Evolutionary conservation across 441 rosid genomes (phyloP).

Genomic region (Caryocar brasiliense): DNA sequence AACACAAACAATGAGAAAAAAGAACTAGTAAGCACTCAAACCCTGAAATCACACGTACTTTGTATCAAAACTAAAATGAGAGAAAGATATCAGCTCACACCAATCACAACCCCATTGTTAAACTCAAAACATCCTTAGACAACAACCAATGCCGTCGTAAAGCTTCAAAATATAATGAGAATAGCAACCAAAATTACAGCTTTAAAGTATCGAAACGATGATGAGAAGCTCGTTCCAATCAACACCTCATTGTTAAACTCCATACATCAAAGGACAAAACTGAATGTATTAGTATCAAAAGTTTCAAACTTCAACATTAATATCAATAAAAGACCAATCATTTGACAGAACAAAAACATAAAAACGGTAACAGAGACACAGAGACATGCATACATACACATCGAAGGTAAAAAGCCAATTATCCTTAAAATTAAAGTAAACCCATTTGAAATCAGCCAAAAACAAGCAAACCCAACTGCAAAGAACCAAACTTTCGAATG

Average conservation of each 20-base stretch:
- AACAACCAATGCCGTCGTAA: too few relatives aligned
- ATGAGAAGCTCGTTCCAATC: too few relatives aligned
- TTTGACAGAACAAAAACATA: background rate
- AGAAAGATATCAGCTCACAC: too few relatives aligned
- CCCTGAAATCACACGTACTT: background rate
- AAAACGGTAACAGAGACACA: background rate
- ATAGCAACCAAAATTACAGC: too few relatives aligned
- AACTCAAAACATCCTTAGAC: too few relatives aligned
- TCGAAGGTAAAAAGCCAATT: background rate
- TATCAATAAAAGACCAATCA: too few relatives aligned
- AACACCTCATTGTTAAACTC: too few relatives aligned
- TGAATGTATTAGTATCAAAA: too few relatives aligned
- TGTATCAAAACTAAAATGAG: background rate
- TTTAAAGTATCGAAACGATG: too few relatives aligned
- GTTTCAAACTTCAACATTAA: too few relatives aligned
- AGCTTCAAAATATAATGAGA: too few relatives aligned
- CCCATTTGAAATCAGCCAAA: conserved; percentile 11
- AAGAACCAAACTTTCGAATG: background rate
- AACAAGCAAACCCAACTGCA: conserved; percentile 6
- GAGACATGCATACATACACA: background rate
- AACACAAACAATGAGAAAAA: background rate
- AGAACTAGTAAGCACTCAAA: conserved; percentile 5
- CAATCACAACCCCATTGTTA: background rate
- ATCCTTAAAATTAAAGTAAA: background rate
- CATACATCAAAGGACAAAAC: too few relatives aligned